phyloP scores from a whole-genome alignment of 345 rosid species.

The Nasturtium officinale region DNA sequence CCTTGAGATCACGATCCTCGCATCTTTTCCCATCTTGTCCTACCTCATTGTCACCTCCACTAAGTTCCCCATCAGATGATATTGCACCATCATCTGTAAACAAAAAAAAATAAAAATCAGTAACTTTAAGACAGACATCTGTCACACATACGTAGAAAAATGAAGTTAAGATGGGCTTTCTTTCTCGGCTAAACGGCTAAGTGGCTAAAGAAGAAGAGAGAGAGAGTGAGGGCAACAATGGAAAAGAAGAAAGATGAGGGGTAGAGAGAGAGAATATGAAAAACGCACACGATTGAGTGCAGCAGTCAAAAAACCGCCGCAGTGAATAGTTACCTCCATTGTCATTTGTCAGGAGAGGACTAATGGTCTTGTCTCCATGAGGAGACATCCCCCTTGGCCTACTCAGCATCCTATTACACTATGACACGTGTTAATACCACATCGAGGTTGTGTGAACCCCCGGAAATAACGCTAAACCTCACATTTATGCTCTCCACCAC shows the following conservation, averaged over 20 bases:
- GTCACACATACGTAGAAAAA: neutral
- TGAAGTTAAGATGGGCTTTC: slow-evolving; percentile 4
- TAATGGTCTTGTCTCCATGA: slow-evolving; percentile 41
- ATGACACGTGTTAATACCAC: slow-evolving; percentile 3
- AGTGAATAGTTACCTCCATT: slow-evolving; percentile 45
- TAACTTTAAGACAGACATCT: neutral
- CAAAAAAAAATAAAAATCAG: neutral
- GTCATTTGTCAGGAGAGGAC: slow-evolving; percentile 44
- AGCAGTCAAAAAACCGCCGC: slow-evolving; percentile 46
- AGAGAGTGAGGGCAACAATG: slow-evolving; percentile 33
- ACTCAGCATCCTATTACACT: neutral
- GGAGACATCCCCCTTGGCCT: slow-evolving; percentile 34
- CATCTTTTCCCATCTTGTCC: slow-evolving; percentile 53
- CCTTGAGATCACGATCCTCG: slow-evolving; percentile 69
- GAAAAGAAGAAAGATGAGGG: neutral
- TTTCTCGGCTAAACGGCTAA: slow-evolving; percentile 38
- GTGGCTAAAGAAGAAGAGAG: slow-evolving; percentile 14
- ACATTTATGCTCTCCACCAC: slow-evolving; percentile 27
- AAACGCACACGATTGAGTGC: slow-evolving; percentile 40
- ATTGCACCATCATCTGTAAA: slow-evolving; percentile 57
- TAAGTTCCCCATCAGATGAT: slow-evolving; percentile 74
- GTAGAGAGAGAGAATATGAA: slow-evolving; percentile 1
- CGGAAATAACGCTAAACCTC: slow-evolving; percentile 45
- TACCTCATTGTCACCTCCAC: slow-evolving; percentile 60
- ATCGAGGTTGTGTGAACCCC: slow-evolving; percentile 37